phyloP scores from a whole-genome alignment of 108 stramenopile species.

The Pseudonitzschia delicatissima region DNA sequence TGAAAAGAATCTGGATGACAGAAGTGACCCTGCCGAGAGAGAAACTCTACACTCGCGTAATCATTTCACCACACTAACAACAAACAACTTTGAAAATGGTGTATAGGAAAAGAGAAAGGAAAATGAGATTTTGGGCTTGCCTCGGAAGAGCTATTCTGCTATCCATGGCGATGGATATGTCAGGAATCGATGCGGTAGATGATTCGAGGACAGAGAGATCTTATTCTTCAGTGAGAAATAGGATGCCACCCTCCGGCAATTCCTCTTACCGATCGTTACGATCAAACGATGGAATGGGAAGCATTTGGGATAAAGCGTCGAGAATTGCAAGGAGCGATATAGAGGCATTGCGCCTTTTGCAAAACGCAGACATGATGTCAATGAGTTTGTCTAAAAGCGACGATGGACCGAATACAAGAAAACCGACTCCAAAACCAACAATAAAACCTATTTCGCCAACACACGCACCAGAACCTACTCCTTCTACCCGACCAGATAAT shows the following conservation, averaged over 20 bases:
- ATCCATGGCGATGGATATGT: neutral
- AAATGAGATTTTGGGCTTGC: neutral
- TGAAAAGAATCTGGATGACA: too few relatives aligned
- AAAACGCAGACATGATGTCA: constrained; percentile 1
- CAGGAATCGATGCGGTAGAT: neutral
- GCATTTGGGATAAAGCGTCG: constrained; percentile 24
- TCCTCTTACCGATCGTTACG: neutral
- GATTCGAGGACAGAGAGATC: neutral
- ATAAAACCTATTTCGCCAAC: neutral
- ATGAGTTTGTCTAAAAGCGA: constrained; percentile 27
- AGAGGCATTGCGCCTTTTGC: constrained; percentile 15
- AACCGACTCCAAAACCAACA: neutral
- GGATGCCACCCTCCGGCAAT: neutral
- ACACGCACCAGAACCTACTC: neutral
- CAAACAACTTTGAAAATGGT: neutral
- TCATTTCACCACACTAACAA: too few relatives aligned
- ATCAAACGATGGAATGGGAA: constrained; percentile 11
- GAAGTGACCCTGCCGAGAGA: too few relatives aligned
- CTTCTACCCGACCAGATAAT: neutral
- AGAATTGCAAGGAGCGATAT: constrained; percentile 18
- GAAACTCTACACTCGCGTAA: too few relatives aligned
- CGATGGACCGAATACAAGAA: constrained; percentile 1
- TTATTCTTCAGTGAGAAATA: neutral
- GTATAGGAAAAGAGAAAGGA: neutral
- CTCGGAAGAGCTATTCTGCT: neutral